phyloP scores from a whole-genome alignment of 148 eudicot genomes.

The Pharnaceum exiguum region DNA sequence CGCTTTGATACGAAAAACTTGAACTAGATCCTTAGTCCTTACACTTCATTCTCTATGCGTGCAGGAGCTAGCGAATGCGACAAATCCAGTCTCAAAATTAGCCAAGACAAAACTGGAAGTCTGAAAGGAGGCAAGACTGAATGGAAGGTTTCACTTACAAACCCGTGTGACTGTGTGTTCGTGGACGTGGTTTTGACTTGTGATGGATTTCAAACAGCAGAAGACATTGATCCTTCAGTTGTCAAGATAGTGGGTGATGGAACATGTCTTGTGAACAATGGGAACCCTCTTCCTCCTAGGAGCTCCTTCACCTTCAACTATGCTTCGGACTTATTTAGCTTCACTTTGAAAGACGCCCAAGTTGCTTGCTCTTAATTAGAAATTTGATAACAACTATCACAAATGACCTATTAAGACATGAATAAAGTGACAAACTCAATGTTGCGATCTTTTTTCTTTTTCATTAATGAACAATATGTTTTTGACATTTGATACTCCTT shows the following conservation, averaged over 20 bases:
- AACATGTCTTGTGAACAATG: conserved; percentile 5
- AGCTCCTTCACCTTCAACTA: not conserved
- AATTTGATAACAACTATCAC: not conserved
- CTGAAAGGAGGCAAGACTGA: conserved; percentile 1
- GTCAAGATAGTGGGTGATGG: conserved; percentile 7
- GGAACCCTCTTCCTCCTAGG: not conserved
- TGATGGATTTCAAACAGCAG: conserved; percentile 9
- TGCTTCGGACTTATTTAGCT: conserved; percentile 1
- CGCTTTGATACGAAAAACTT: too few relatives aligned
- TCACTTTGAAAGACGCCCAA: conserved; percentile 1
- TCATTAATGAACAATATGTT: too few relatives aligned
- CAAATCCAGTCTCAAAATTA: not conserved
- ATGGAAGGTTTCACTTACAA: not conserved
- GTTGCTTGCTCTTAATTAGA: conserved; percentile 7
- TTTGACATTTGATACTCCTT: too few relatives aligned
- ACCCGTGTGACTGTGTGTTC: conserved; percentile 8
- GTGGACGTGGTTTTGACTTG: not conserved
- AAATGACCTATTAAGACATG: not conserved
- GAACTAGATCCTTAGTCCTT: too few relatives aligned
- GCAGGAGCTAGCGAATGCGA: not conserved
- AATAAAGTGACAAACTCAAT: not conserved
- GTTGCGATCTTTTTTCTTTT: not conserved
- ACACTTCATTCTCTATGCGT: too few relatives aligned
- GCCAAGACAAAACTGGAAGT: not conserved
- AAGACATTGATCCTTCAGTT: not conserved